phyloP scores from a whole-genome alignment of 192 early-diverging fungal genomes.

The Phycomyces nitens region DNA sequence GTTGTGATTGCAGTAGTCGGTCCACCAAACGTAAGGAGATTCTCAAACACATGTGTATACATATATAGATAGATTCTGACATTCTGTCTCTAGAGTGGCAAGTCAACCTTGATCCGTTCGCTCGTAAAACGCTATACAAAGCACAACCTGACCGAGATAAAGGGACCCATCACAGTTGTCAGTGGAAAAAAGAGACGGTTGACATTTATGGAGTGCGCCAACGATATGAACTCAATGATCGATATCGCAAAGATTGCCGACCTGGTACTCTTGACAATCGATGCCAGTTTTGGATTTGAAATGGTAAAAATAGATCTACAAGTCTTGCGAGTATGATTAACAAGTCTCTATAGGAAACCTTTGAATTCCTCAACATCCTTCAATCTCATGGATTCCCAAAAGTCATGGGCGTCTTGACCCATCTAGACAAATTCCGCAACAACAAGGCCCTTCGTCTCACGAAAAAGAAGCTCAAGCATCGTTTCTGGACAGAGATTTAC shows the following conservation, averaged over 20 bases:
- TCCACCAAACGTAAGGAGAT: constrained; percentile 70
- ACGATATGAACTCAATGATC: constrained; percentile 97
- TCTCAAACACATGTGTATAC: constrained; percentile 3
- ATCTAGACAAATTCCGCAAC: constrained; percentile 93
- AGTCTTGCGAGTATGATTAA: neutral
- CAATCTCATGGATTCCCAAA: constrained; percentile 97
- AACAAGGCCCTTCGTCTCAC: constrained; percentile 84
- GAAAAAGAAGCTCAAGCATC: constrained; percentile 94
- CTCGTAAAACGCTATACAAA: constrained; percentile 95
- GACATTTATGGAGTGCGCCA: constrained; percentile 96
- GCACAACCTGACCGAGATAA: constrained; percentile 85
- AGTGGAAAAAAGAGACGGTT: constrained; percentile 91
- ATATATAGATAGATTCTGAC: no score
- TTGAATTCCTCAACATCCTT: constrained; percentile 96
- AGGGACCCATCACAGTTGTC: constrained; percentile 96
- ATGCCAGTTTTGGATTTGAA: constrained; percentile 98
- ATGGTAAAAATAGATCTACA: constrained; percentile 57
- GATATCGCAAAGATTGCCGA: constrained; percentile 97
- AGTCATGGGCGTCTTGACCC: constrained; percentile 97
- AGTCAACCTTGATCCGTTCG: constrained; percentile 95
- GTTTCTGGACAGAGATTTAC: constrained; percentile 99
- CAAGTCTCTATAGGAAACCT: constrained; percentile 77
- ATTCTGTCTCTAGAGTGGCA: no score
- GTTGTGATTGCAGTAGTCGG: constrained; percentile 94
- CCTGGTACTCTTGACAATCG: constrained; percentile 89